These are phyloP conservation scores for Linnemannia elongata DNA, from an alignment of 192 early-diverging fungal genomes.

Conservation along the genomic window DNA sequence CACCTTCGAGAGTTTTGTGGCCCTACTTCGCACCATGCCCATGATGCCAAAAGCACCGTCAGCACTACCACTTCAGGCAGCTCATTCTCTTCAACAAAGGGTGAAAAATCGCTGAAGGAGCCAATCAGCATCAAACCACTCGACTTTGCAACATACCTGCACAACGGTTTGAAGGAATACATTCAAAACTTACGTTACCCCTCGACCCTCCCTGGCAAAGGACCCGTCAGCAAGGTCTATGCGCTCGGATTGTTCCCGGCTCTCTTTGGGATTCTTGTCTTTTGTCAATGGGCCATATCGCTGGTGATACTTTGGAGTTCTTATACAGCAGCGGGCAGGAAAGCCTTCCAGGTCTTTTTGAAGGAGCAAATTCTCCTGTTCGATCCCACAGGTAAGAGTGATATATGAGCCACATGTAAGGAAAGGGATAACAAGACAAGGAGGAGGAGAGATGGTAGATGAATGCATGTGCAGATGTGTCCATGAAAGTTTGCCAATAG, in stretches of 20 bases:
- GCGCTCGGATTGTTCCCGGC: slow-evolving; percentile 22
- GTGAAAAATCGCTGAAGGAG: slow-evolving; percentile 20
- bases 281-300: slow-evolving; percentile 20
- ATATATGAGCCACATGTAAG: too few species aligned
- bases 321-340: slow-evolving; percentile 19
- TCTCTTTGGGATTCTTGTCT: slow-evolving; percentile 14
- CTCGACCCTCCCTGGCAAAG: slow-evolving; percentile 24
- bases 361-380: slow-evolving; percentile 34
- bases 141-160: slow-evolving; percentile 19
- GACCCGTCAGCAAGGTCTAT: slow-evolving; percentile 25
- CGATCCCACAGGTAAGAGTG: slow-evolving; percentile 31
- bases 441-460: neutral
- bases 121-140: slow-evolving; percentile 14
- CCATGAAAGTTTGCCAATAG: neutral
- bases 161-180: neutral
- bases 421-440: too few species aligned
- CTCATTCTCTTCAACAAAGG: neutral
- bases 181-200: slow-evolving; percentile 19
- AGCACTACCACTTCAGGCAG: neutral
- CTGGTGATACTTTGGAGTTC: slow-evolving; percentile 21
- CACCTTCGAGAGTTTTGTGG: slow-evolving; percentile 41
- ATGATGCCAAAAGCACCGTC: neutral
- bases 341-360: slow-evolving; percentile 22
- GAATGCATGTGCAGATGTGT: neutral
- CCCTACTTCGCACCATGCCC: neutral